Base-by-base conservation (phyloP, 2,329 filamentous ascomycete genomes). In the Allantophomopsis lycopodina region DNA sequence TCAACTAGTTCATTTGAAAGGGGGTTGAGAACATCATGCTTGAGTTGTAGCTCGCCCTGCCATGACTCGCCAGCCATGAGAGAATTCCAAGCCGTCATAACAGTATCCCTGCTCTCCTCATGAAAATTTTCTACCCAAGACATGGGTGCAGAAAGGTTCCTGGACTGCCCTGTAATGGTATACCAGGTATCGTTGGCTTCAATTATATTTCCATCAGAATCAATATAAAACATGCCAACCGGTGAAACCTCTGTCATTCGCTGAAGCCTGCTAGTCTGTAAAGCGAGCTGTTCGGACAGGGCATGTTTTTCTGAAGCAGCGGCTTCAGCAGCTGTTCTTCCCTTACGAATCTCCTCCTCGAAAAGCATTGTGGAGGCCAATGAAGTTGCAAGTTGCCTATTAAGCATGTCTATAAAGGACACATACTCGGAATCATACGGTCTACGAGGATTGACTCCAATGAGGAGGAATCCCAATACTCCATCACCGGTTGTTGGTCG, bases 341-440 rank as follows among this genome's bases (percentile, higher is more conserved):
- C 79, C 44, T 82, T 69, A 38, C 71, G 71, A 47, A 88, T 85
- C 52, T 89, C 84, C 46, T 87, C 82, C 54, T 88, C 83, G 42
- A 88, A 87, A 2, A 89, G 59, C 0, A 87, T 80, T 0, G 87
- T 83, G 0, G 83, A 88, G 1, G 83, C 83, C 53, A 89, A 67
- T 0, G 83, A 86, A 0, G 83, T 89, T 5, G 79, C 81, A 2
- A 89, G 63, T 53, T 88, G 83, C 20, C 82, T 69, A 34, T 77
- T 78, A 7, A 88, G 60, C 1, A 89, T 66, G 48, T 81, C 75
- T 28, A 88, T 67, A 51, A 88, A 89, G 1, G 88, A 65, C 44
- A 75, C 71, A 51, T 88, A 91, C 47, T 88, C 83, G 20, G 79
- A 74, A 49, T 91, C 81, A 50, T 82, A 89, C 0, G 79, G 82